Conservation (phyloP, 2,329 filamentous ascomycete genomes). For the Penicillium sp. region DNA sequence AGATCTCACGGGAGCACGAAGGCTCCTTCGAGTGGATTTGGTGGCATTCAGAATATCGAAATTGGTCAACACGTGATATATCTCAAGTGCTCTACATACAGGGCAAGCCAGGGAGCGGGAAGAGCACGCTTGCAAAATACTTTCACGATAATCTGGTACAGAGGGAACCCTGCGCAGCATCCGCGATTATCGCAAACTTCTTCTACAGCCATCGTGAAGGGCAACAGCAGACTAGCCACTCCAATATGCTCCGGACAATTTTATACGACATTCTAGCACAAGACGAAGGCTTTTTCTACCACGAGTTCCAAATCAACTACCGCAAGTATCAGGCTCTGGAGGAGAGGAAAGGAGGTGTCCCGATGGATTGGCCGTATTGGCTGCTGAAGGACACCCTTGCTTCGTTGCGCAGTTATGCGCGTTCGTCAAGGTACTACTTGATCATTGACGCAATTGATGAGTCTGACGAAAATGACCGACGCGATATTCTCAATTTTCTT, state of each 20-base stretch:
- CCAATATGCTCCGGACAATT: constrained; percentile 9
- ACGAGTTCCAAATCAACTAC: constrained; percentile 1
- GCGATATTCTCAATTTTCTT: constrained; percentile 1
- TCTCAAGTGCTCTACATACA: constrained; percentile 7
- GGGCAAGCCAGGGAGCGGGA: constrained; percentile 14
- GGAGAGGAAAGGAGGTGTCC: background rate
- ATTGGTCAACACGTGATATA: background rate
- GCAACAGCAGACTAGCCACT: constrained; percentile 6
- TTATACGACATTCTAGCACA: constrained; percentile 5
- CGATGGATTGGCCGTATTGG: constrained; percentile 1
- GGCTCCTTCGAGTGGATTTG: constrained; percentile 14
- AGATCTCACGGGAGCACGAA: background rate
- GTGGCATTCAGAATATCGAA: background rate
- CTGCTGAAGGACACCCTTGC: background rate
- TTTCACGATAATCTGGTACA: background rate
- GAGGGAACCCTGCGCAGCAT: background rate
- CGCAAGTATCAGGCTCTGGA: background rate
- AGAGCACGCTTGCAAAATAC: constrained; percentile 11
- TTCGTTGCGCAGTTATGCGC: background rate
- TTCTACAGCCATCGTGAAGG: constrained; percentile 13
- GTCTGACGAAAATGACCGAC: constrained; percentile 7
- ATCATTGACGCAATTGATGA: constrained; percentile 13
- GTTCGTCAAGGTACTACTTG: background rate
- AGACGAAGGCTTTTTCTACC: constrained; percentile 7
- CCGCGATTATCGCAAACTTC: constrained; percentile 5